Base-by-base conservation (phyloP, 2,329 filamentous ascomycete species). In the Blumeria graminis region DNA sequence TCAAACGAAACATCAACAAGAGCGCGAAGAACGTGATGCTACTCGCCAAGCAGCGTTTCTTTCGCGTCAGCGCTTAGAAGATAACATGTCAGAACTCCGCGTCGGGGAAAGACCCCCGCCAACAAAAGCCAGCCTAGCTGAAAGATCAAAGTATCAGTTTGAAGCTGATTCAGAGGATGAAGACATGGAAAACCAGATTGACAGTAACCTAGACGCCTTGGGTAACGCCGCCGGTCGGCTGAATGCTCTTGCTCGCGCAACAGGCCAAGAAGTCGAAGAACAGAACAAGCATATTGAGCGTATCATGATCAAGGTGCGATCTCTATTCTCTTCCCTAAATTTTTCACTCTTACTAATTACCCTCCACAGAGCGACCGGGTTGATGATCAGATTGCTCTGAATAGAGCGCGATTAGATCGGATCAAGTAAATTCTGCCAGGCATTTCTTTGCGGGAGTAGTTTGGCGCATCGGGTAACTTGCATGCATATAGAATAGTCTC, bases 211-310 rank as follows among this genome's bases (percentile, higher is more conserved):
- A 64, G 75, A 80, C 62, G 71, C 76, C 51, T 69, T 84, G 39
- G 69, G 76, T 56, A 74, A 75, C 57, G 77, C 77, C 57, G 82
- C 84, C 10, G 75, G 76, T 58, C 77, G 82, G 61, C 71, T 94
- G 66, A 88, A 93, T 64, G 72, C 75, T 60, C 72, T 92, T 22
- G 85, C 84, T 14, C 73, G 76, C 61, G 84, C 83, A 50, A 89
- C 87, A 65, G 82, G 82, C 52, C 72, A 76, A 51, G 86, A 92
- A 66, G 75, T 92, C 28, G 81, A 86, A 59, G 71, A 76, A 57
- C 85, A 93, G 71, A 93, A 93, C 69, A 76, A 76, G 63, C 76
- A 81, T 64, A 82, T 94, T 64, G 81, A 84, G 60, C 76, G 81
- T 58, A 86, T 95, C 65, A 84, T 77, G 61, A 72, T 72, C 61